Percentiles rank a stretch among this genome's conserved stretches.
These are phyloP conservation scores for Leucocoprinus birnbaumii DNA, from an alignment of 768 basidiomycete genomes.

Conservation along the genomic window DNA sequence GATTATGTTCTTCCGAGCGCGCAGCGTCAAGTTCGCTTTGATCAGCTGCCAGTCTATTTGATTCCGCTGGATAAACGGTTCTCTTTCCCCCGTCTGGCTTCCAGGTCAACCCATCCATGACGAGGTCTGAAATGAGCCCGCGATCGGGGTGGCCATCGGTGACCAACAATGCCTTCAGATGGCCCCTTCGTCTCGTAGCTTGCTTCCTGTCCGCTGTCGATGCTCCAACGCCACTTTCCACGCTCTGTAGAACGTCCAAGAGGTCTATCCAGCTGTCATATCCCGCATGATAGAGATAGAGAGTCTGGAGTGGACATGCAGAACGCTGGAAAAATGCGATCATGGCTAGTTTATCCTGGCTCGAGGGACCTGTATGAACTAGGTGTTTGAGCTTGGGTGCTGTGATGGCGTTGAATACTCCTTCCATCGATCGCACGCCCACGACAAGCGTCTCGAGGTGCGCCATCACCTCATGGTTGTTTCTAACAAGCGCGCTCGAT, in stretches of 20 bases:
- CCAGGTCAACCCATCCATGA: conserved; percentile 7
- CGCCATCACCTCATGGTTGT: background rate
- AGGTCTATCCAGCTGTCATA: background rate
- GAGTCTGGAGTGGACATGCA: conserved; percentile 10
- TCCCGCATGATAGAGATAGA: conserved; percentile 11
- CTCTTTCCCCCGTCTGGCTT: background rate
- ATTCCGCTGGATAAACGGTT: background rate
- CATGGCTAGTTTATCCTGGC: conserved; percentile 4
- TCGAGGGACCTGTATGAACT: conserved; percentile 4
- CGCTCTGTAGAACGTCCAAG: conserved; percentile 9
- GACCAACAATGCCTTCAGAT: conserved; percentile 2
- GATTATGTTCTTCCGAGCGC: background rate
- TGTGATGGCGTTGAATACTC: conserved; percentile 4
- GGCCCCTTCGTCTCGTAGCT: background rate
- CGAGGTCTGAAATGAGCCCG: background rate
- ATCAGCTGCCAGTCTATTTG: background rate
- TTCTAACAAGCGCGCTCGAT: background rate
- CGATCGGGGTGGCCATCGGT: background rate
- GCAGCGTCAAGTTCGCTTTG: background rate
- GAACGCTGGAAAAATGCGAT: conserved; percentile 11
- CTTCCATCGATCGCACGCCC: background rate
- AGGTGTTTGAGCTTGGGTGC: conserved; percentile 7
- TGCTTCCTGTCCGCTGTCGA: background rate
- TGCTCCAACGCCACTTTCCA: background rate
- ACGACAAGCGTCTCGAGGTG: conserved; percentile 4